phyloP scores from a whole-genome alignment of 75 land plant genomes.

The Gnetum montanum region DNA sequence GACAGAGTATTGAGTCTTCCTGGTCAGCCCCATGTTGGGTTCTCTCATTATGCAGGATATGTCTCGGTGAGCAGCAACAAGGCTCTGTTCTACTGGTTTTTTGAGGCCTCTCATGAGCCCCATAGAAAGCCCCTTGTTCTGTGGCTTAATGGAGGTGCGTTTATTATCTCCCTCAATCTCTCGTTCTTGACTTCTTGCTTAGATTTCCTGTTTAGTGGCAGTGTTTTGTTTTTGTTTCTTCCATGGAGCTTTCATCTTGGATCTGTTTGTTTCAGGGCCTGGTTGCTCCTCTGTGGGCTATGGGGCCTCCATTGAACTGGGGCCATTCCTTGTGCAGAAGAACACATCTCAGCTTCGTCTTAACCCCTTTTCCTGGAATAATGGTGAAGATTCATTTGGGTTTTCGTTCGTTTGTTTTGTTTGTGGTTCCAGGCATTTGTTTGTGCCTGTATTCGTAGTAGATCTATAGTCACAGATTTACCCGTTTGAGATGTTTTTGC shows the following conservation, averaged over 20 bases:
- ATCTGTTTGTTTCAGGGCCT: conserved; percentile 38
- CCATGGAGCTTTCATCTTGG: background rate
- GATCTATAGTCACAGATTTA: background rate
- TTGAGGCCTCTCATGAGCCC: conserved; percentile 26
- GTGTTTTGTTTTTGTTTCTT: background rate
- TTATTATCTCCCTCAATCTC: background rate
- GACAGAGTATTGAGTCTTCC: conserved; percentile 29
- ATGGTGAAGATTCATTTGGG: conserved; percentile 19
- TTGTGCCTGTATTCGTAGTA: background rate
- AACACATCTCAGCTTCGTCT: conserved; percentile 30
- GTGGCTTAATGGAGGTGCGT: conserved; percentile 65
- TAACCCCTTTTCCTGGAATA: conserved; percentile 72
- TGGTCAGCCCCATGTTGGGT: conserved; percentile 43
- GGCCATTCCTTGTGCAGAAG: conserved; percentile 53
- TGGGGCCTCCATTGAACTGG: conserved; percentile 65
- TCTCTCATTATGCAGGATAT: conserved; percentile 48
- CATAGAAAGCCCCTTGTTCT: conserved; percentile 42
- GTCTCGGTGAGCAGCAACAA: conserved; percentile 20
- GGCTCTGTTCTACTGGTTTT: conserved; percentile 61
- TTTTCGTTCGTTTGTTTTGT: background rate
- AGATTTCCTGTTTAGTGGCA: background rate
- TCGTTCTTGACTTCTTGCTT: conserved; percentile 4
- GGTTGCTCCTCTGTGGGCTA: conserved; percentile 85
- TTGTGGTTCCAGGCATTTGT: background rate
- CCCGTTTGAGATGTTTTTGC: background rate